These are phyloP conservation scores for Sporothrix pseudoabietina DNA, from an alignment of 2,329 filamentous ascomycete genomes.

Conservation along the genomic window DNA sequence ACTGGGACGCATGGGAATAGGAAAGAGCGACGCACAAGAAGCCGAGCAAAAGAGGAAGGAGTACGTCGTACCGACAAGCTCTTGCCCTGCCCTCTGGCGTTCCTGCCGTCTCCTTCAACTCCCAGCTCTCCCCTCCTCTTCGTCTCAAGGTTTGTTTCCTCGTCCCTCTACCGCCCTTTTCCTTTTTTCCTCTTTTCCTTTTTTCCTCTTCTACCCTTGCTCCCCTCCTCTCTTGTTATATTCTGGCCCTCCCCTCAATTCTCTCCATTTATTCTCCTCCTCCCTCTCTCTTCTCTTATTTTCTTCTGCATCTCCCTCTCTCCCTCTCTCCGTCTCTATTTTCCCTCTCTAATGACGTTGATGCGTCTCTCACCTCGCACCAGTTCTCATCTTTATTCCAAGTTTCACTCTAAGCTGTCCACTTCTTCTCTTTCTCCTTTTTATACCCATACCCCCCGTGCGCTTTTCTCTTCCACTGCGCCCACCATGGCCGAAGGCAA, in stretches of 20 bases:
- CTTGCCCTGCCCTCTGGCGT: no score
- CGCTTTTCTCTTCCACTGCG: slow-evolving; percentile 18
- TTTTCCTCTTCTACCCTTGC: background rate
- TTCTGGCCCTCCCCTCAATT: slow-evolving; percentile 7
- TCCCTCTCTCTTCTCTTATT: slow-evolving; percentile 6
- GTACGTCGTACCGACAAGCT: background rate
- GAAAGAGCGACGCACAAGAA: slow-evolving; percentile 20
- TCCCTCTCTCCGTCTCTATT: no score
- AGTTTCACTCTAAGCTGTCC: slow-evolving; percentile 11
- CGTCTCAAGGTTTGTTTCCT: background rate
- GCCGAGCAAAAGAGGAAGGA: slow-evolving; percentile 12
- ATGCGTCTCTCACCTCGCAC: slow-evolving; percentile 24
- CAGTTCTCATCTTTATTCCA: background rate
- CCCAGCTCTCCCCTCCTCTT: slow-evolving; percentile 18
- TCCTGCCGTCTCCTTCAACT: background rate
- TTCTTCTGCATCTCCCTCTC: background rate
- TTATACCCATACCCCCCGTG: background rate
- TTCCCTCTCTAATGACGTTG: background rate
- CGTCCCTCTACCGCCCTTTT: slow-evolving; percentile 2
- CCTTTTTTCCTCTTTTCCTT: background rate
- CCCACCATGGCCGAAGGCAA: slow-evolving; percentile 28
- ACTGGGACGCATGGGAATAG: background rate
- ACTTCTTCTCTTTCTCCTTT: slow-evolving; percentile 1
- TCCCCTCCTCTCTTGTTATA: slow-evolving; percentile 11
- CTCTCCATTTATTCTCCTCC: slow-evolving; percentile 7